Evolutionary conservation across 2,329 filamentous ascomycete genomes (phyloP), one percentile per base, ranked within the genome.

Genomic region (Penicillium aurantiogriseum): DNA sequence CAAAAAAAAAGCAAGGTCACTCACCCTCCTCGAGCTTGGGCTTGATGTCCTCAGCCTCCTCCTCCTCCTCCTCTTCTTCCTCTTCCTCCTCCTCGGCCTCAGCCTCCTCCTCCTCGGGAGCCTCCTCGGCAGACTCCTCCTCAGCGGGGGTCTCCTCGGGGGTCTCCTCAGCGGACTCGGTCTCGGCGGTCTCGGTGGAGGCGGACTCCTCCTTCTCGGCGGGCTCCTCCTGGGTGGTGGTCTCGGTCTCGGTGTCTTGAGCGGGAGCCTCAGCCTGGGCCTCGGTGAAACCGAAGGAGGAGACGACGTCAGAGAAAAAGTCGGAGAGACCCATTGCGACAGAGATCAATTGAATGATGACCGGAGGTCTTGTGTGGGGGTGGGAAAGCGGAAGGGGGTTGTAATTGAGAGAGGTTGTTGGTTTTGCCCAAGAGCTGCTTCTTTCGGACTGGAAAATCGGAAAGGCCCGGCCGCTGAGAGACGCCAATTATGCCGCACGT

Each of bases 11-110:
- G 52, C 58, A 51, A 25, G 49, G 17, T 45, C 51, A 87, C 91
- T 83, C 79, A 97, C 94, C 92, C 85, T 96, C 91, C 80, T 96
- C 90, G 62, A 97, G 79, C 77, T 85, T 85, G 62, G 92, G 90
- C 85, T 96, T 95, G 69, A 88, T 87, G 76, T 97, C 93, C 68
- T 88, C 87, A 62, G 85, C 80, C 80, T 94, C 90, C 64, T 92
- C 89, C 61, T 92, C 89, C 61, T 92, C 89, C 90, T 40, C 38
- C 6, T 94, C 90, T 59, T 92, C 90, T 21, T 91, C 88, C 36
- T 89, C 88, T 43, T 89, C 88, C 27, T 87, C 88, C 43, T 87
- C 85, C 19, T 83, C 82, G 23, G 81, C 82, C 40, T 78, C 80
- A 9, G 78, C 82, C 40, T 78, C 79, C 43, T 81, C 83, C 76